Conservation (phyloP, 768 basidiomycete genomes). For the Lanmaoa pseudosensibilis region DNA sequence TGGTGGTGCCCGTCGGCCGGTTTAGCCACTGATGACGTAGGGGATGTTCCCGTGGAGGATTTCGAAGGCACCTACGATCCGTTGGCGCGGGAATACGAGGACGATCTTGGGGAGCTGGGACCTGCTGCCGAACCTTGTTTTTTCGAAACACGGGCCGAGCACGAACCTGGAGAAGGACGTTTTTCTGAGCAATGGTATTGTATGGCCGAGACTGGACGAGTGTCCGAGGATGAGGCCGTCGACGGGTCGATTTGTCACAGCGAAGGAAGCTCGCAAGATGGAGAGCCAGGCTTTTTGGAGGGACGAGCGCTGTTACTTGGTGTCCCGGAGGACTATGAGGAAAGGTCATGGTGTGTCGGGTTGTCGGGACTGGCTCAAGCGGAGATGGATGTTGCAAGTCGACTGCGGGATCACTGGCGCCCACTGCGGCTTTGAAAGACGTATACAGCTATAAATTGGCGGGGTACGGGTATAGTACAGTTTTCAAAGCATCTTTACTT, state of each 20-base stretch:
- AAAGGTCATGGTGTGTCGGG: constrained; percentile 7
- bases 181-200: background rate
- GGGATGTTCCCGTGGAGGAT: background rate
- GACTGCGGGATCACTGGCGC: constrained; percentile 62
- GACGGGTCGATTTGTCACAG: background rate
- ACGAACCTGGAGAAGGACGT: background rate
- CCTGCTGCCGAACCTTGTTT: background rate
- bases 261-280: background rate
- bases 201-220: background rate
- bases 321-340: constrained; percentile 16
- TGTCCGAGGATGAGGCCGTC: background rate
- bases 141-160: background rate
- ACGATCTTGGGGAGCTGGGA: background rate
- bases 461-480: background rate
- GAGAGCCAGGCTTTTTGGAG: constrained; percentile 41
- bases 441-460: background rate
- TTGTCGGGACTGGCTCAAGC: constrained; percentile 39
- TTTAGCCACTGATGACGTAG: constrained; percentile 6
- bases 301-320: constrained; percentile 55
- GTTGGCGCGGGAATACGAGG: constrained; percentile 5
- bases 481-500: background rate
- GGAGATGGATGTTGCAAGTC: constrained; percentile 62
- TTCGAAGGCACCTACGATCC: background rate
- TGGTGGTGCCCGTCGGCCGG: background rate
- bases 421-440: constrained; percentile 51